phyloP scores from a whole-genome alignment of 1,284 basidiomycete genomes.

The Porodaedalea pini region DNA sequence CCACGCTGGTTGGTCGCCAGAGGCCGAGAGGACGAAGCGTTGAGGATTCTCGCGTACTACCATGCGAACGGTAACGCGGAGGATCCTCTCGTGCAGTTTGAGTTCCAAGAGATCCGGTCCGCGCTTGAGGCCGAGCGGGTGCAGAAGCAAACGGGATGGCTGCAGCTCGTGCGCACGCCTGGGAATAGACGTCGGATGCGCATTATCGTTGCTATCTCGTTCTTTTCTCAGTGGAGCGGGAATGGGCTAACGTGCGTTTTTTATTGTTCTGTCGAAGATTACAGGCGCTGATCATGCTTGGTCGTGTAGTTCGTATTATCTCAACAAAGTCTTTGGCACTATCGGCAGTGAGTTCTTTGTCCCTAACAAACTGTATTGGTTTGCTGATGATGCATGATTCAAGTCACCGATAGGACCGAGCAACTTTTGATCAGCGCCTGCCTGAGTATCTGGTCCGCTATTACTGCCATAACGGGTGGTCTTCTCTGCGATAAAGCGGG shows the following conservation, averaged over 20 bases:
- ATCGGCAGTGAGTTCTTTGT: slow-evolving; percentile 38
- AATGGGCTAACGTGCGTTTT: slow-evolving; percentile 15
- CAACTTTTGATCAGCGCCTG: slow-evolving; percentile 41
- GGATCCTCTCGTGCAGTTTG: slow-evolving; percentile 30
- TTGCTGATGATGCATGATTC: not conserved
- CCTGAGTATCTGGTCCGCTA: slow-evolving; percentile 52
- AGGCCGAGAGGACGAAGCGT: slow-evolving; percentile 24
- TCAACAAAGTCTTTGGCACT: slow-evolving; percentile 49
- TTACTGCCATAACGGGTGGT: slow-evolving; percentile 45
- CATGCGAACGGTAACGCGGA: slow-evolving; percentile 26
- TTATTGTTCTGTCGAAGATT: not conserved
- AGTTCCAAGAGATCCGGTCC: slow-evolving; percentile 29
- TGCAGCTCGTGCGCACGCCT: slow-evolving; percentile 30
- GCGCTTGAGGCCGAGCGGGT: slow-evolving; percentile 27
- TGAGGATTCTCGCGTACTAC: slow-evolving; percentile 26
- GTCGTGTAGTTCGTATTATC: slow-evolving; percentile 33
- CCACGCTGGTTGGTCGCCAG: slow-evolving; percentile 36
- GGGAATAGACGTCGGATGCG: slow-evolving; percentile 31
- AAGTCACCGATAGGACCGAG: slow-evolving; percentile 16
- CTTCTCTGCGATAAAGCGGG: slow-evolving; percentile 49
- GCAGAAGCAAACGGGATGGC: slow-evolving; percentile 23
- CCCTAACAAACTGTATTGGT: not conserved
- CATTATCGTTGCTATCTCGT: slow-evolving; percentile 29
- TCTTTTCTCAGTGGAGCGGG: slow-evolving; percentile 34
- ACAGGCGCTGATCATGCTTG: not conserved